Conservation (phyloP, 2,329 filamentous ascomycete genomes). For the Lojkania enalia region DNA sequence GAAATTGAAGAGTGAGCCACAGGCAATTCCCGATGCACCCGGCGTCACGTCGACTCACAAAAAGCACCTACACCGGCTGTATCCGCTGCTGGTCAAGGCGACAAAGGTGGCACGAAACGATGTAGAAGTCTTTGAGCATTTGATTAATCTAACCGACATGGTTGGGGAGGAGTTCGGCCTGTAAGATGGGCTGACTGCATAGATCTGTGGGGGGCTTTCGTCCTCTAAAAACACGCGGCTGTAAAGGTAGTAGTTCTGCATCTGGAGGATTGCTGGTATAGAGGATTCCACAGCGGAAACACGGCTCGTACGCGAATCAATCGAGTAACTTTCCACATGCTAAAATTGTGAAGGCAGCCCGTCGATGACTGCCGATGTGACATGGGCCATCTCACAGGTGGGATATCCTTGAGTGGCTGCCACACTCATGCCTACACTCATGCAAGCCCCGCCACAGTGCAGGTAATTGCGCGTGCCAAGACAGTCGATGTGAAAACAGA, state of each 20-base stretch:
- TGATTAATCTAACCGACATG: slow-evolving; percentile 45
- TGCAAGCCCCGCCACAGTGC: neutral
- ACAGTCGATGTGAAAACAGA: neutral
- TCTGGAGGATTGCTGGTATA: no score
- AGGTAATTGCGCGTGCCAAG: neutral
- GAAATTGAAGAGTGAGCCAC: slow-evolving; percentile 68
- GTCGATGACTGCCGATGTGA: neutral
- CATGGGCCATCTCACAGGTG: neutral
- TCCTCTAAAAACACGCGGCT: no score
- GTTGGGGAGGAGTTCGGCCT: slow-evolving; percentile 46
- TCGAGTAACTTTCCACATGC: no score
- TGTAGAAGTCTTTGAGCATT: slow-evolving; percentile 56
- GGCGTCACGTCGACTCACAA: slow-evolving; percentile 46
- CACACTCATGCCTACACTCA: no score
- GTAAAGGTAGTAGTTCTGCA: no score
- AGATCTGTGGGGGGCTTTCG: no score
- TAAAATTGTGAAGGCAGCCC: neutral
- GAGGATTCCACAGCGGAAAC: no score
- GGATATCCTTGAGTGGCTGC: no score
- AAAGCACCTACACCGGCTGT: slow-evolving; percentile 79
- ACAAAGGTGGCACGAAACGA: slow-evolving; percentile 65
- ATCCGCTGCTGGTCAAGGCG: slow-evolving; percentile 73
- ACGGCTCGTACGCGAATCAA: no score
- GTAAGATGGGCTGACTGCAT: no score
- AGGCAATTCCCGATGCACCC: slow-evolving; percentile 63